Conservation (phyloP, 1,284 basidiomycete species). For the Inonotus obliquus region DNA sequence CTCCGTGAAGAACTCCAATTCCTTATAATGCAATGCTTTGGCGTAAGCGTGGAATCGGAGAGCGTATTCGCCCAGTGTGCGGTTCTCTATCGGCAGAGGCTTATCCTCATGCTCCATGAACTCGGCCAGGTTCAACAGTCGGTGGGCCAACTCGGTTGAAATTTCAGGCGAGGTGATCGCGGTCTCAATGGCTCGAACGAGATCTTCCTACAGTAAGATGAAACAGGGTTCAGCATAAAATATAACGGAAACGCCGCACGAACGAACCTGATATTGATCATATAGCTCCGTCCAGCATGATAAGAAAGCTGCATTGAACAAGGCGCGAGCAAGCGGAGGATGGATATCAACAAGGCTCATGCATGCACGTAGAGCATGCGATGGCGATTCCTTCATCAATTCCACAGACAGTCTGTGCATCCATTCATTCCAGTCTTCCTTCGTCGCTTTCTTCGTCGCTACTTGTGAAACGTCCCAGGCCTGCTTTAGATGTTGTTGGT, state of each 20-base stretch:
- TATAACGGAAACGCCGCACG: background rate
- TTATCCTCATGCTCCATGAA: constrained; percentile 99
- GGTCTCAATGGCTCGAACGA: constrained; percentile 86
- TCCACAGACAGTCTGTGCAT: constrained; percentile 91
- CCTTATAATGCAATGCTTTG: constrained; percentile 98
- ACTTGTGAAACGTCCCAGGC: constrained; percentile 93
- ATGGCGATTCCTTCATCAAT: constrained; percentile 98
- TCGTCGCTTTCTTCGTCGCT: constrained; percentile 73
- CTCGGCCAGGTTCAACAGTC: constrained; percentile 93
- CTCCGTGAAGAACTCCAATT: constrained; percentile 94
- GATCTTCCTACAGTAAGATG: constrained; percentile 64
- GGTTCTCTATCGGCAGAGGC: constrained; percentile 89
- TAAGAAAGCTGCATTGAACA: constrained; percentile 98
- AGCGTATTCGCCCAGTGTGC: constrained; percentile 91
- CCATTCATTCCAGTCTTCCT: constrained; percentile 97
- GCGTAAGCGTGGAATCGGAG: constrained; percentile 95
- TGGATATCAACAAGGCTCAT: constrained; percentile 93
- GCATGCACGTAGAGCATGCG: constrained; percentile 94
- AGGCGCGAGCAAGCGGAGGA: constrained; percentile 85
- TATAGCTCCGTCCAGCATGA: constrained; percentile 98
- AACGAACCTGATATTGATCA: constrained; percentile 84
- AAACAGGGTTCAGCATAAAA: background rate
- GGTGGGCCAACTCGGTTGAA: constrained; percentile 91
- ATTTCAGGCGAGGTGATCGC: constrained; percentile 82
- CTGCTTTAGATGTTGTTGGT: constrained; percentile 96